Percentiles rank a stretch among this genome's conserved stretches.
These are phyloP conservation scores for Isatis tinctoria DNA, from an alignment of 345 rosid species.

Conservation along the genomic window DNA sequence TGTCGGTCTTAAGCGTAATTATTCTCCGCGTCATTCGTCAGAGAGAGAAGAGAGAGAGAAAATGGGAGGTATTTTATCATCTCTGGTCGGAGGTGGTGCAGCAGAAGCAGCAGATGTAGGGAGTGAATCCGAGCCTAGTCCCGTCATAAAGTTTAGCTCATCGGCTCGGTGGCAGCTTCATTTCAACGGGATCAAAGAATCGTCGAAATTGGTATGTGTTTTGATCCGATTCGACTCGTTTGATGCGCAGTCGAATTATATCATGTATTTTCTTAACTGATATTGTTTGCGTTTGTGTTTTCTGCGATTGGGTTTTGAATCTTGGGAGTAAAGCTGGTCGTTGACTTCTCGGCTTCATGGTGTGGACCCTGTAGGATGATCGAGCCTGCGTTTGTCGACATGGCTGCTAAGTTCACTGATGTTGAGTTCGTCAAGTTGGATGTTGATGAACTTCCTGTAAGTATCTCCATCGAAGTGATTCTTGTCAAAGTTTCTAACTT, in stretches of 20 bases:
- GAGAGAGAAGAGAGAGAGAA: background rate
- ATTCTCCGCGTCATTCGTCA: too few relatives aligned
- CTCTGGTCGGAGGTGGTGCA: background rate
- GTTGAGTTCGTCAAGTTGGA: slow-evolving; percentile 77
- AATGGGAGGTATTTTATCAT: slow-evolving; percentile 51
- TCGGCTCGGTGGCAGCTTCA: slow-evolving; percentile 70
- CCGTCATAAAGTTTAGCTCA: slow-evolving; percentile 55
- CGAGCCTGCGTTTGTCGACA: slow-evolving; percentile 47
- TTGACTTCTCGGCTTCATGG: slow-evolving; percentile 83
- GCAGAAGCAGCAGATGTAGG: background rate
- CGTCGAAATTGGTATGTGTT: slow-evolving; percentile 49
- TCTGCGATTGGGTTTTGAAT: background rate
- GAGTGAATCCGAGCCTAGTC: slow-evolving; percentile 31
- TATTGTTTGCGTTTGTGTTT: background rate
- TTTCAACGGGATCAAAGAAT: slow-evolving; percentile 56
- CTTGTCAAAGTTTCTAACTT: background rate
- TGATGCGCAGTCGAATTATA: background rate
- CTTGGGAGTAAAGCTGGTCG: slow-evolving; percentile 47
- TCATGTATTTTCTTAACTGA: background rate
- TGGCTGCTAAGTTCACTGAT: slow-evolving; percentile 49
- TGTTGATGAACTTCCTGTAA: slow-evolving; percentile 76
- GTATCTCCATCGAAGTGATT: too few relatives aligned
- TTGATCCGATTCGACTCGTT: background rate
- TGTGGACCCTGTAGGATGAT: slow-evolving; percentile 83
- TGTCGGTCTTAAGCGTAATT: background rate